Base-by-base conservation (phyloP, 306 rosid species). In the Argentina anserina region DNA sequence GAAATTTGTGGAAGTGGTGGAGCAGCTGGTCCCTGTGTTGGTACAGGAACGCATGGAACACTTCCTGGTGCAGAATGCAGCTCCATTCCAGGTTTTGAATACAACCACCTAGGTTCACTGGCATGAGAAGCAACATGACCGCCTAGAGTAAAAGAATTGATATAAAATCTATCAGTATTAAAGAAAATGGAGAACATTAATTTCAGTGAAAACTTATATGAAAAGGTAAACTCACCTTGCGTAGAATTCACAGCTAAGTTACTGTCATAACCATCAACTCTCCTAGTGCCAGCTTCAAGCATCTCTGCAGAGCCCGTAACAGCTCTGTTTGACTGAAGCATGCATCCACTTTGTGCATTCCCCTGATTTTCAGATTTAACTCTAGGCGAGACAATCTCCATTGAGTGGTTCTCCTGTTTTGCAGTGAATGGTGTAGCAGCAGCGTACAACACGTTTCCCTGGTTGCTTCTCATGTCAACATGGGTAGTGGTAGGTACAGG, bases 351-450 rank as follows among this genome's bases (percentile, higher is more conserved):
- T 17, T 65, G 90, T 28, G 33, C 78, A 69, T 75, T 80, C 69
- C 78, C 82, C 74, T 79, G 96, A 82, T 76, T 85, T 77, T 88
- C 96, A 3, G 84, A 81, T 64, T 78, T 79, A 53, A 85, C 69
- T 79, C 90, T 87, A 29, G 92, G 97, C 73, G 96, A 94, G 41
- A 84, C 90, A 78, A 79, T 96, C 79, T 93, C 98, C 93, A 81
- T 74, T 25, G 88, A 74, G 76, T 76, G 76, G 81, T 74, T 83
- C 31, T 89, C 93, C 2, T 83, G 85, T 77, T 86, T 89, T 41
- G 71, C 76, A 69, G 87, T 58, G 78, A 83, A 82, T 29, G 86
- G 86, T 74, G 81, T 73, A 42, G 83, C 63, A 77, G 75, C 81
- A 76, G 71, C 70, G 74, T 37, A 81, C 17, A 81, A 64, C 74